Conservation (phyloP, 169 alveolate genomes). For the Plasmodium berghei region DNA sequence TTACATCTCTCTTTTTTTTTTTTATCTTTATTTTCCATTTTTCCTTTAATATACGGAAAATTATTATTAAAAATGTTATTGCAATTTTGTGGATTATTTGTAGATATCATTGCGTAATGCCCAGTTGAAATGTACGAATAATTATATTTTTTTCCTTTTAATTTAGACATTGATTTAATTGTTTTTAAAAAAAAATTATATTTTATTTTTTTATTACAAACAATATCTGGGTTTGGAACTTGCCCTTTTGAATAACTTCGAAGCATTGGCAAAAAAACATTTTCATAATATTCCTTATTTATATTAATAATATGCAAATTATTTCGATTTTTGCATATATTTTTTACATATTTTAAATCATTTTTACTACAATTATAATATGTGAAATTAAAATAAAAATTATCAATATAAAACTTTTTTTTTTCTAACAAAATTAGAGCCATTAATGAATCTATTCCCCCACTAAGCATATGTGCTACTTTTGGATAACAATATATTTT, state of each 20-base stretch:
- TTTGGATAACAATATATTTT: slow-evolving; percentile 37
- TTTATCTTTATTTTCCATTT: neutral
- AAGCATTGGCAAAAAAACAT: slow-evolving; percentile 58
- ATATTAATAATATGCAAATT: slow-evolving; percentile 37
- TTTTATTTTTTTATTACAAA: slow-evolving; percentile 66
- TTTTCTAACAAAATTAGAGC: slow-evolving; percentile 50
- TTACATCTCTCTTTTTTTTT: slow-evolving; percentile 9
- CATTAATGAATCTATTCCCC: slow-evolving; percentile 69
- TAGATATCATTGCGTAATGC: slow-evolving; percentile 67
- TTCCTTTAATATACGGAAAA: neutral
- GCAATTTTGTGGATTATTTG: slow-evolving; percentile 25
- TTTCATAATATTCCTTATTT: slow-evolving; percentile 43
- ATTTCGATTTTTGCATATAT: slow-evolving; percentile 34
- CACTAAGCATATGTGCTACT: slow-evolving; percentile 73
- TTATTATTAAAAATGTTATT: slow-evolving; percentile 35
- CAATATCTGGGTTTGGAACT: slow-evolving; percentile 51
- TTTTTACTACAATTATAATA: slow-evolving; percentile 56
- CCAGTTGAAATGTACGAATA: slow-evolving; percentile 60
- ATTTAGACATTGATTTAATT: slow-evolving; percentile 13
- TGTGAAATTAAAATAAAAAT: slow-evolving; percentile 30
- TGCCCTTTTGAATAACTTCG: slow-evolving; percentile 41
- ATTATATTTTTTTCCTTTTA: neutral
- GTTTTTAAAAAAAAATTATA: slow-evolving; percentile 24
- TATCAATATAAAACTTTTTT: slow-evolving; percentile 34
- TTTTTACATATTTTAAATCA: slow-evolving; percentile 33